These are phyloP conservation scores for Penicillium longicatenatum DNA, from an alignment of 495 filamentous ascomycete species.

Conservation along the genomic window DNA sequence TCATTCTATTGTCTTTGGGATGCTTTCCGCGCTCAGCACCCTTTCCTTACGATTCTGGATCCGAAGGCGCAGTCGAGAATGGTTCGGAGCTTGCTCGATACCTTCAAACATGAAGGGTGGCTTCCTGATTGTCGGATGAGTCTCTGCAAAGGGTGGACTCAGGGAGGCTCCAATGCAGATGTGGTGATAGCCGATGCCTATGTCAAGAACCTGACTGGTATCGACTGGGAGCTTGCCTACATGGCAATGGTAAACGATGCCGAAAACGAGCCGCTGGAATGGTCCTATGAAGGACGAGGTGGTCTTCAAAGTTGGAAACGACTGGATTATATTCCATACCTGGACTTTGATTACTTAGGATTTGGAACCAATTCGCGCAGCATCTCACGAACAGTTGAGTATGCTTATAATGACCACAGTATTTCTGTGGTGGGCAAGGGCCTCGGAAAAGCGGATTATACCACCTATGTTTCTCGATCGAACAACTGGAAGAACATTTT, in stretches of 20 bases:
- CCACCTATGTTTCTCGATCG: constrained; percentile 63
- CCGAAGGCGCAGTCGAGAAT: constrained; percentile 62
- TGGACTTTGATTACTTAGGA: constrained; percentile 70
- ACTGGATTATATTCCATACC: constrained; percentile 67
- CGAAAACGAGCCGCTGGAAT: constrained; percentile 72
- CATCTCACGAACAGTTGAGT: constrained; percentile 73
- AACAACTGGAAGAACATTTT: constrained; percentile 71
- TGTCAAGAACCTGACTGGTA: constrained; percentile 63
- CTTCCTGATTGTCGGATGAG: constrained; percentile 69
- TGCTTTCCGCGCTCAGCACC: constrained; percentile 68
- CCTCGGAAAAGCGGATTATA: constrained; percentile 53
- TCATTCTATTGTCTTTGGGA: constrained; percentile 81
- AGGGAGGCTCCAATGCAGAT: constrained; percentile 79
- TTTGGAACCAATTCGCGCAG: constrained; percentile 71
- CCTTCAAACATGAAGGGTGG: constrained; percentile 69
- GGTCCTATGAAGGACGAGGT: constrained; percentile 70
- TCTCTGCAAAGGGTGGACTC: constrained; percentile 71
- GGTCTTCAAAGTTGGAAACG: constrained; percentile 69
- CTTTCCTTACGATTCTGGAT: constrained; percentile 69
- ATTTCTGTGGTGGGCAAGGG: constrained; percentile 61
- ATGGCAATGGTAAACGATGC: constrained; percentile 75
- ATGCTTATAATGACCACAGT: constrained; percentile 75
- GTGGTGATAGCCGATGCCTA: constrained; percentile 69
- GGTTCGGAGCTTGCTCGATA: constrained; percentile 71
- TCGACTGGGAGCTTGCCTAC: constrained; percentile 72